Percentiles rank a stretch among this genome's conserved stretches.
Evolutionary conservation across 179 eudicot species (phyloP).

Genomic region (Carnegiea gigantea): DNA sequence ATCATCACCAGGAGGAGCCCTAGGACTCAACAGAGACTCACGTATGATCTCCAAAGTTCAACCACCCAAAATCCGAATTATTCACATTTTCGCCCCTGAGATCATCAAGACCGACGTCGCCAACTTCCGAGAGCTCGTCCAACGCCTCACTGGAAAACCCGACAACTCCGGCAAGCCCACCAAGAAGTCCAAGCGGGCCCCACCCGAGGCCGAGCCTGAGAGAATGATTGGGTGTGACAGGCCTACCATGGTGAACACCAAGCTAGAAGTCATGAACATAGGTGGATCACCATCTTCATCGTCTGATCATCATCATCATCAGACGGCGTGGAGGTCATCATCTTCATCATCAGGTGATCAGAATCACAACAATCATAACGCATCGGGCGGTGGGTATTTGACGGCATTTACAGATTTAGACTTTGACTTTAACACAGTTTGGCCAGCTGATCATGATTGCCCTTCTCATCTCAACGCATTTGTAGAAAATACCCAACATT

Average conservation of each 20-base stretch:
- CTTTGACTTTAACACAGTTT: constrained; percentile 32
- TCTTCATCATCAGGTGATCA: constrained; percentile 29
- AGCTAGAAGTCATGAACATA: constrained; percentile 23
- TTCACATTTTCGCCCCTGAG: constrained; percentile 82
- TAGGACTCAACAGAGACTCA: constrained; percentile 54
- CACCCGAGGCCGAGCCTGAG: not conserved
- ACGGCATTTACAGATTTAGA: constrained; percentile 58
- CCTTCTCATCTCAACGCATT: constrained; percentile 22
- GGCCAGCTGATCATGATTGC: constrained; percentile 9
- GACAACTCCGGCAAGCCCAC: not conserved
- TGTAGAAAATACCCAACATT: constrained; percentile 28
- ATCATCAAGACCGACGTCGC: constrained; percentile 84
- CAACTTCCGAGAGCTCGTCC: constrained; percentile 80
- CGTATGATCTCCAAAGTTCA: constrained; percentile 49
- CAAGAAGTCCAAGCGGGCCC: constrained; percentile 14
- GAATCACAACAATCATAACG: constrained; percentile 16
- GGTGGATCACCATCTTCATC: constrained; percentile 15
- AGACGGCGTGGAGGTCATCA: constrained; percentile 21
- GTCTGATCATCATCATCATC: constrained; percentile 8
- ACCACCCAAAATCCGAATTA: constrained; percentile 68
- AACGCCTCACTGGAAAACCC: constrained; percentile 81
- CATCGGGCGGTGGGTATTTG: constrained; percentile 50
- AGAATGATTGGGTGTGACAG: constrained; percentile 5
- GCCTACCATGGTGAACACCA: constrained; percentile 23
- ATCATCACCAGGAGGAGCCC: constrained; percentile 10